These are phyloP conservation scores for Yamadazyma phyllophila DNA, from an alignment of 805 yeast species.

Conservation along the genomic window DNA sequence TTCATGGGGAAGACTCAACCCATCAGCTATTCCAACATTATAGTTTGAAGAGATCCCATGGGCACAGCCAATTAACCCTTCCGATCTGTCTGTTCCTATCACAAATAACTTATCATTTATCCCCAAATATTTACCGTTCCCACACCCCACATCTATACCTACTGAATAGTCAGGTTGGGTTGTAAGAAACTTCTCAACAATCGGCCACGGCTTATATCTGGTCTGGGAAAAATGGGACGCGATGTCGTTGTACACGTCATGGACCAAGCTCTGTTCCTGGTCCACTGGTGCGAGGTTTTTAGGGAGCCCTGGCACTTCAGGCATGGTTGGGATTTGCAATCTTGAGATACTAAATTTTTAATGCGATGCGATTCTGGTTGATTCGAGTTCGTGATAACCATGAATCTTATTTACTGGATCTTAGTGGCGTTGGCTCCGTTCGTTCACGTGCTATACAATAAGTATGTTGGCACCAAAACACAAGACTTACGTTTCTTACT, in stretches of 20 bases:
- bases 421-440: slow-evolving; percentile 1
- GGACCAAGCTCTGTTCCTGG: slow-evolving; percentile 79
- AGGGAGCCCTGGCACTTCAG: slow-evolving; percentile 10
- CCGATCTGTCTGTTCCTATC: slow-evolving; percentile 74
- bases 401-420: neutral
- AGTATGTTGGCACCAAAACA: neutral
- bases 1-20: slow-evolving; percentile 50
- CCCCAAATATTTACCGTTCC: slow-evolving; percentile 88
- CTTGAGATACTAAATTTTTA: neutral
- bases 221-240: slow-evolving; percentile 93
- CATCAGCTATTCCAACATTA: slow-evolving; percentile 80
- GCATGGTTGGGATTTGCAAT: slow-evolving; percentile 4
- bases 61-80: slow-evolving; percentile 68
- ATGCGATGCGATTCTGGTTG: slow-evolving; percentile 9
- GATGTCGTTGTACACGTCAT: slow-evolving; percentile 88
- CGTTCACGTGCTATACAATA: neutral
- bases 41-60: slow-evolving; percentile 36
- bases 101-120: slow-evolving; percentile 67
- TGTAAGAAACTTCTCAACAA: slow-evolving; percentile 70
- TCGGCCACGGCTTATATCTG: slow-evolving; percentile 96
- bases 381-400: neutral
- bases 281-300: slow-evolving; percentile 42
- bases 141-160: slow-evolving; percentile 95
- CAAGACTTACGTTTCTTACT: neutral
- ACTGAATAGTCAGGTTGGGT: slow-evolving; percentile 51